Conservation (phyloP, 164 flowering plant genomes). For the Warburgia ugandensis region DNA sequence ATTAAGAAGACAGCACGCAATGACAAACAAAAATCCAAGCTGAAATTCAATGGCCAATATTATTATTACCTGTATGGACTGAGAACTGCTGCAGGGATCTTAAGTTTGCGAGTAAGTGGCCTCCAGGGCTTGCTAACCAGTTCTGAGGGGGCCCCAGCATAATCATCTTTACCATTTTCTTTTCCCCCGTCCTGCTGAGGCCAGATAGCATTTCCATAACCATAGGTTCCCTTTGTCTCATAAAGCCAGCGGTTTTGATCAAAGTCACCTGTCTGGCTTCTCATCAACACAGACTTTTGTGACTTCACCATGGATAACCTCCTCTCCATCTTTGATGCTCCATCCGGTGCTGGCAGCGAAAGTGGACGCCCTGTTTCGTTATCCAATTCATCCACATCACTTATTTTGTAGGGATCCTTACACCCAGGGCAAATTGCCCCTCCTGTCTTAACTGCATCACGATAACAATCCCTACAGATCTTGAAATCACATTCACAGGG, state of each 20-base stretch:
- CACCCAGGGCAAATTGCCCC: conserved; percentile 55
- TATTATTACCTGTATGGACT: conserved; percentile 68
- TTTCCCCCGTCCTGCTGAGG: conserved; percentile 41
- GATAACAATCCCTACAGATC: conserved; percentile 63
- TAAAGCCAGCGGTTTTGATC: conserved; percentile 69
- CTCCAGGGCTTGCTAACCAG: conserved; percentile 67
- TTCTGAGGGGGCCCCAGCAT: conserved; percentile 24
- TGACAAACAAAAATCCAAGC: not conserved
- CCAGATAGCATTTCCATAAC: conserved; percentile 79
- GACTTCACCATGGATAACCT: conserved; percentile 57
- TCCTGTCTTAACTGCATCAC: conserved; percentile 51
- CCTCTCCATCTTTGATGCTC: conserved; percentile 45
- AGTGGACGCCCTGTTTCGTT: conserved; percentile 19
- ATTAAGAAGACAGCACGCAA: not conserved
- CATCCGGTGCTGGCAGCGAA: conserved; percentile 21
- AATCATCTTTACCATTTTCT: conserved; percentile 22
- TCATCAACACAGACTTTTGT: conserved; percentile 32
- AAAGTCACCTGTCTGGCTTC: conserved; percentile 62
- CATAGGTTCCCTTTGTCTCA: conserved; percentile 68
- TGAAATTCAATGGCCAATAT: not conserved
- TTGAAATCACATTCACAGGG: conserved; percentile 76
- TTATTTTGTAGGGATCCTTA: conserved; percentile 40
- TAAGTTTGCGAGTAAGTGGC: conserved; percentile 63
- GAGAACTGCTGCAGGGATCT: conserved; percentile 47
- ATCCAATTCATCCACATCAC: conserved; percentile 31